These are phyloP conservation scores for Arthrobotrys iridis DNA, from an alignment of 2,329 filamentous ascomycete species.

Conservation along the genomic window DNA sequence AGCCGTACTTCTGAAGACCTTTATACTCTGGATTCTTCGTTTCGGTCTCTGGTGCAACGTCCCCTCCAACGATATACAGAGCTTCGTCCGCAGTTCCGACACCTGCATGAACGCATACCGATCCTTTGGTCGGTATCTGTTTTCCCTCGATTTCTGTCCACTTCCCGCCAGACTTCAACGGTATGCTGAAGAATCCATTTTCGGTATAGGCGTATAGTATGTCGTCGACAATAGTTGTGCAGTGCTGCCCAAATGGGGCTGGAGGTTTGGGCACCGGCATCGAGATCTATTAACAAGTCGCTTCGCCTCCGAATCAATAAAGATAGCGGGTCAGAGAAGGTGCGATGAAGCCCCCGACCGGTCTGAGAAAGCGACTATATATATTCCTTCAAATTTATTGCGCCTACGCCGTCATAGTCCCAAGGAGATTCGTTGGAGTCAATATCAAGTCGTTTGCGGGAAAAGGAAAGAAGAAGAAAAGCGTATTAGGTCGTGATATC, in stretches of 20 bases:
- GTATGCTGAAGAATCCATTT: slow-evolving; percentile 57
- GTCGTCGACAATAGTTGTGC: slow-evolving; percentile 56
- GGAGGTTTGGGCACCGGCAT: slow-evolving; percentile 57
- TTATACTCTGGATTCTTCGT: slow-evolving; percentile 55
- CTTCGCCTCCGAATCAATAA: not conserved
- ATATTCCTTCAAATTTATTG: slow-evolving; percentile 18
- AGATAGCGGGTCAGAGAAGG: not conserved
- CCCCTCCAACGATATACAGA: slow-evolving; percentile 58
- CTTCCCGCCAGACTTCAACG: slow-evolving; percentile 55
- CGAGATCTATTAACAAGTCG: slow-evolving; percentile 4
- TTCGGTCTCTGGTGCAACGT: slow-evolving; percentile 52
- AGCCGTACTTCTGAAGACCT: slow-evolving; percentile 57
- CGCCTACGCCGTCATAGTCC: slow-evolving; percentile 50
- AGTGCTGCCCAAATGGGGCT: slow-evolving; percentile 56
- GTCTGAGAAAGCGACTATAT: slow-evolving; percentile 14
- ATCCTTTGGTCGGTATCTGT: slow-evolving; percentile 55
- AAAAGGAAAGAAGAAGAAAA: slow-evolving; percentile 26
- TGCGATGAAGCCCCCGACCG: not conserved
- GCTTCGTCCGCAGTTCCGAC: slow-evolving; percentile 57
- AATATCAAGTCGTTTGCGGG: slow-evolving; percentile 26
- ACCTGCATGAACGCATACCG: slow-evolving; percentile 57
- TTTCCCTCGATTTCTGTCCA: slow-evolving; percentile 56
- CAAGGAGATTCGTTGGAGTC: slow-evolving; percentile 43
- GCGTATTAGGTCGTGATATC: slow-evolving; percentile 36
- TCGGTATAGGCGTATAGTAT: slow-evolving; percentile 58